Base-by-base conservation (phyloP, 306 rosid species). In the Canavalia ensiformis region DNA sequence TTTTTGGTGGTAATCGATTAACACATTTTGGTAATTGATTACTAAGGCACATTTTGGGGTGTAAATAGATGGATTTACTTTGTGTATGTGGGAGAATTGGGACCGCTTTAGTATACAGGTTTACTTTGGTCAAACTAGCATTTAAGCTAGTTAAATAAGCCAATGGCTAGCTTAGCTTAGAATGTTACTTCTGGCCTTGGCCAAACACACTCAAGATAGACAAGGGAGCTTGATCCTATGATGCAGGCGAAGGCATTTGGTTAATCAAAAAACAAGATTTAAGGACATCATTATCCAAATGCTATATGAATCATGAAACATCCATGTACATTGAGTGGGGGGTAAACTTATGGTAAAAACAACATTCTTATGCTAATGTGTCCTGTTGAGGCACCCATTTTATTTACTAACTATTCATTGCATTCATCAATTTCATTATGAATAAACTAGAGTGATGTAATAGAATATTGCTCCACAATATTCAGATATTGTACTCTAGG, bases 341-440 rank as follows among this genome's bases (percentile, higher is more conserved):
- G 5, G 34, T 50, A 50, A 50, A 30, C 13, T 58, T 8, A 8
- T 58, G 39, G 34, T 31, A 33, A 60, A 60, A 8, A 45, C 8
- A 11, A 62, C 25, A 62, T 33, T 11, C n/a, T 30, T 2, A 9
- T 30, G 39, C 39, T 10, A 58, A 0, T 10, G 42, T 57, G 0
- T 29, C 63, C 35, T 57, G 7, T 8, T 18, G 4, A 2, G 6
- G 7, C 30, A 28, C 35, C 8, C 35, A 57, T 57, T 57, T 28
- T 57, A 25, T 57, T 3, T 10, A 33, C 68, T 7, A 3, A 28
- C 45, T 62, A 62, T 34, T 62, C 8, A 3, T 62, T 62, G 7
- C 68, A 33, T 62, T 34, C 68, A 62, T 62, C 8, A 62, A 62
- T 62, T 33, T 57, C 34, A 31, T 62, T 28, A 11, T 62, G 42